A percentile compares a stretch with the other conserved stretches of the same genome.
phyloP scores from a whole-genome alignment of 1,284 basidiomycete species.

The Ustilago bromivora region DNA sequence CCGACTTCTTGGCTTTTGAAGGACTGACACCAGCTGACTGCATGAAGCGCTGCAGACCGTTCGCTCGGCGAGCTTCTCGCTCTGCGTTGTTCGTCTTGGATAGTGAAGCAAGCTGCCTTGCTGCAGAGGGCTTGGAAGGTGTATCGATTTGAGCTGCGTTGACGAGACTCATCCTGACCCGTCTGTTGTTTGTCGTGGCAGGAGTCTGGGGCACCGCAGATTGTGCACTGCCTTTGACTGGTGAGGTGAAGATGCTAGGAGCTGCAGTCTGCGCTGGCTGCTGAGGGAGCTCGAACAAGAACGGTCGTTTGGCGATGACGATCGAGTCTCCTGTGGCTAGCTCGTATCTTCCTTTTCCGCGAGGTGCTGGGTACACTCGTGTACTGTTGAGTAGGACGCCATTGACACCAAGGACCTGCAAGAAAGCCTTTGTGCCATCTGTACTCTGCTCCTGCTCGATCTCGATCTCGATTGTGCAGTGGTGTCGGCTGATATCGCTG shows the following conservation, averaged over 20 bases:
- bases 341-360: conserved; percentile 30
- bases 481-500: conserved; percentile 43
- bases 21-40: conserved; percentile 43
- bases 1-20: conserved; percentile 16
- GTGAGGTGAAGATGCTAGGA: conserved; percentile 19
- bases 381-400: conserved; percentile 39
- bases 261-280: not conserved
- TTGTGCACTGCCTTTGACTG: conserved; percentile 16
- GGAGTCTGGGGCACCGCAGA: conserved; percentile 25
- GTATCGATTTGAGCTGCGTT: conserved; percentile 50
- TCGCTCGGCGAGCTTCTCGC: conserved; percentile 34
- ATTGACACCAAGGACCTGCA: conserved; percentile 41
- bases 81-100: conserved; percentile 15
- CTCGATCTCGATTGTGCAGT: conserved; percentile 51
- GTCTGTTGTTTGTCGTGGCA: conserved; percentile 9
- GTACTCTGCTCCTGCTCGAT: conserved; percentile 19
- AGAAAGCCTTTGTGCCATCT: conserved; percentile 25
- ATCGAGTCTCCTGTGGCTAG: conserved; percentile 40
- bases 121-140: conserved; percentile 27
- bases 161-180: conserved; percentile 51
- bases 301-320: conserved; percentile 32
- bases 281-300: conserved; percentile 35
- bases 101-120: conserved; percentile 16
- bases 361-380: conserved; percentile 30
- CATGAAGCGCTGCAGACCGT: conserved; percentile 38